These are phyloP conservation scores for Kodamaea fukazawae DNA, from an alignment of 805 yeast genomes.

Conservation along the genomic window DNA sequence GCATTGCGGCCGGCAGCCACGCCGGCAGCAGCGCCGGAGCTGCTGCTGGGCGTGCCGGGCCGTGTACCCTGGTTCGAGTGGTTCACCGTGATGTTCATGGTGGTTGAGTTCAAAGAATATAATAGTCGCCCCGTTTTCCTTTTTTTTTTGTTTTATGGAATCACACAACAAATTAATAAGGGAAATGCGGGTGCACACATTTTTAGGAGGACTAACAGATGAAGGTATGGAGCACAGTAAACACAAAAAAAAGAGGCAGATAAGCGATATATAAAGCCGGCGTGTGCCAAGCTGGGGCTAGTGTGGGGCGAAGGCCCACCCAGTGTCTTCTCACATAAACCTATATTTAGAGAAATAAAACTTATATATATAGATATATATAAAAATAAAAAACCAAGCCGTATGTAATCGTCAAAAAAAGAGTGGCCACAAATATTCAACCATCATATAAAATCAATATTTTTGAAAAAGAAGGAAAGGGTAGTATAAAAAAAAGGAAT, in stretches of 20 bases:
- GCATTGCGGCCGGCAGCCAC: constrained; percentile 7
- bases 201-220: constrained; percentile 1
- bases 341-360: constrained; percentile 5
- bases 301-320: no score
- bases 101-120: constrained; percentile 1
- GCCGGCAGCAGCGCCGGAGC: not conserved
- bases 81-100: constrained; percentile 1
- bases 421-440: no score
- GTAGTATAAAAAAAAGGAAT: constrained; percentile 1
- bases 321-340: constrained; percentile 3
- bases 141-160: not conserved
- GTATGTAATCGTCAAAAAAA: no score
- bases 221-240: no score
- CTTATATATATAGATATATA: constrained; percentile 1
- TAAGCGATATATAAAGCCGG: no score
- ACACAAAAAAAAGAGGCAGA: no score
- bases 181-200: not conserved
- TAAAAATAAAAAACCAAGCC: constrained; percentile 6
- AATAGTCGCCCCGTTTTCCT: constrained; percentile 6
- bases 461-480: not conserved
- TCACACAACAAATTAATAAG: not conserved
- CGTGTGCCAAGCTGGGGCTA: no score
- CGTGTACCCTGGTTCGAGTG: constrained; percentile 6
- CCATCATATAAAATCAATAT: no score
- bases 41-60: constrained; percentile 13